Base-by-base conservation (phyloP, 23 red algal genomes). In the Gracilariopsis chorda region DNA sequence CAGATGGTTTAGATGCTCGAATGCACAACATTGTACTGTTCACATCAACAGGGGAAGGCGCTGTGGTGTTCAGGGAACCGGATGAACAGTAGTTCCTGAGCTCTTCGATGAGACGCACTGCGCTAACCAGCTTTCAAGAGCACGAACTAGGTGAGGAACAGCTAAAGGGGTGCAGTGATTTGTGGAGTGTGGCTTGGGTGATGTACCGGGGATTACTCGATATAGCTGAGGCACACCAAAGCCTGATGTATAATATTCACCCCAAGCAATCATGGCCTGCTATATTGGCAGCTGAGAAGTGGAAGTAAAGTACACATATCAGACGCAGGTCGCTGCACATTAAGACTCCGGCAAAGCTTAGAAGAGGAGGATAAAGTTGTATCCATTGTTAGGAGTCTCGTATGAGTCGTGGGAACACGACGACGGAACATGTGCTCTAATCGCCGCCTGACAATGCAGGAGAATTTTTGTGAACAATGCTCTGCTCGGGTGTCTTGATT, bases 21-120 rank as follows among this genome's bases (percentile, higher is more conserved):
- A 82, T 74, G 43, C 60, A 91, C 19, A 91, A 91, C 37, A 69
- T 91, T 42, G 88, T 91, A 3, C 71, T 82, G 40, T 91, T 91
- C 51, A 75, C 88, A 13, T 82, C 75, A 21, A n/a, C 23, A 1
- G 68, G 34, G 27, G 17, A 16, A 12, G 25, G 56, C 30, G 46
- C 25, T 20, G 20, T 82, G 25, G 36, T 65, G 47, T 91, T 91
- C 39, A 44, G 75, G 34, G 5, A 79, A 44, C 33, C 58, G 19
- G 52, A 29, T 55, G 75, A 80, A 40, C 39, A 21, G 35, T 73
- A 91, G 16, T 71, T 80, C 46, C 21, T 91, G 42, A 75, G 77
- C 28, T 91, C 88, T 42, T 52, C 55, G 11, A 63, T 91, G 25
- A 69, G 88, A 52, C 24, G 57, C 32, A 21, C n/a, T 21, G 75